Evolutionary conservation across 1,139 yeast genomes (phyloP).

Genomic region (Petasospora rhodanensis): DNA sequence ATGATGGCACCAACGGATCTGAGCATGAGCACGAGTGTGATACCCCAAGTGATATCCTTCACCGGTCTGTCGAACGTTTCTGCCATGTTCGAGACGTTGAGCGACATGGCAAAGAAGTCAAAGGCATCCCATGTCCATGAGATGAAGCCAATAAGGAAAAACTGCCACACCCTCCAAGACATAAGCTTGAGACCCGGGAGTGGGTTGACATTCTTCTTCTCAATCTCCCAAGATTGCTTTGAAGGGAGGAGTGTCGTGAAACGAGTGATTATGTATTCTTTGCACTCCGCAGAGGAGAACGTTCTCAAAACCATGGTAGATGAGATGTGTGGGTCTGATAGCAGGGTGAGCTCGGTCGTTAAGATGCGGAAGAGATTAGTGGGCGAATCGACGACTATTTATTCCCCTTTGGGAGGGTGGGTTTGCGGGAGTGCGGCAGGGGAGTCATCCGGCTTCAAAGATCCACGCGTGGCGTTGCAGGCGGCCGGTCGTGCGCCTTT

Average conservation of each 20-base stretch:
- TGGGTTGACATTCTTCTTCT: constrained; percentile 39
- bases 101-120: constrained; percentile 50
- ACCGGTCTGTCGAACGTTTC: constrained; percentile 12
- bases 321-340: too few species aligned
- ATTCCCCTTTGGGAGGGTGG: too few species aligned
- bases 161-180: constrained; percentile 52
- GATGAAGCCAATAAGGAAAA: constrained; percentile 56
- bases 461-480: too few species aligned
- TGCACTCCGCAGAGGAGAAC: constrained; percentile 3
- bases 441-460: too few species aligned
- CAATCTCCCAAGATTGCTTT: constrained; percentile 5
- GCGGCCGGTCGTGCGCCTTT: too few species aligned
- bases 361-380: too few species aligned
- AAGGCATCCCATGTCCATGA: constrained; percentile 83
- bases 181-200: constrained; percentile 45
- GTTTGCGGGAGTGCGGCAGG: too few species aligned
- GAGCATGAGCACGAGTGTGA: constrained; percentile 73
- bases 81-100: constrained; percentile 18
- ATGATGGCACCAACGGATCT: constrained; percentile 74
- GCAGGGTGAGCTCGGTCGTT: too few species aligned
- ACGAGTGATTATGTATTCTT: constrained; percentile 2
- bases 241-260: constrained; percentile 9
- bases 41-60: constrained; percentile 57
- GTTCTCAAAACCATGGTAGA: constrained; percentile 5
- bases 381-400: too few species aligned